Percentiles rank a stretch among this genome's conserved stretches.
phyloP scores from a whole-genome alignment of 2,329 filamentous ascomycete genomes.

The Sclerotinia glacialis region DNA sequence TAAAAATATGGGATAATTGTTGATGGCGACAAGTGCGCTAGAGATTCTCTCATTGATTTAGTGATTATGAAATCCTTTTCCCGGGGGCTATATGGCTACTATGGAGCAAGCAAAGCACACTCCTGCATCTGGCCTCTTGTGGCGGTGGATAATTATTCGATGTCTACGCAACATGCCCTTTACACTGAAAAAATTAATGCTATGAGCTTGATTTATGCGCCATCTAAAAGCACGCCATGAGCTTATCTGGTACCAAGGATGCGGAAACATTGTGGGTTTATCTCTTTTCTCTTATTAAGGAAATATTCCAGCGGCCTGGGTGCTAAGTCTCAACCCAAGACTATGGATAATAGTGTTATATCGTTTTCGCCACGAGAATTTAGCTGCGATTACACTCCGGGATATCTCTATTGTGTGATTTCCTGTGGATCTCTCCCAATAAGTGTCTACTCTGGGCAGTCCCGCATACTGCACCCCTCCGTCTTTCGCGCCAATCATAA shows the following conservation, averaged over 20 bases:
- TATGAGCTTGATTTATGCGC: not conserved
- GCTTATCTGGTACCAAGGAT: not conserved
- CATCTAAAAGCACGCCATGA: not conserved
- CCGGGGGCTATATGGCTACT: not conserved
- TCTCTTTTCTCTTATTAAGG: not conserved
- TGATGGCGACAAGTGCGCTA: constrained; percentile 21
- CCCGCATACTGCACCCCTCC: not conserved
- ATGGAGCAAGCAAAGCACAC: not conserved
- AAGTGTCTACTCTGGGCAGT: not conserved
- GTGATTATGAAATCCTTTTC: not conserved
- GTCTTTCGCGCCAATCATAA: not conserved
- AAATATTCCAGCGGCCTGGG: not conserved
- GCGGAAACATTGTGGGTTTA: not conserved
- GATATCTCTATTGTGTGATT: constrained; percentile 17
- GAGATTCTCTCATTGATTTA: constrained; percentile 8
- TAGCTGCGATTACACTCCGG: not conserved
- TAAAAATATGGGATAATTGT: not conserved
- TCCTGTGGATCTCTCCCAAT: constrained; percentile 14
- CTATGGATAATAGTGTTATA: not conserved
- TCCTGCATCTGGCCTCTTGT: not conserved
- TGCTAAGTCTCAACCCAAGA: constrained; percentile 9
- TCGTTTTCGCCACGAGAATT: not conserved
- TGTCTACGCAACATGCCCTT: not conserved
- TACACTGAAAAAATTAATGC: not conserved
- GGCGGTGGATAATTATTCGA: not conserved